These are phyloP conservation scores for Jackrogersella multiformis DNA, from an alignment of 495 filamentous ascomycete species.

Conservation along the genomic window DNA sequence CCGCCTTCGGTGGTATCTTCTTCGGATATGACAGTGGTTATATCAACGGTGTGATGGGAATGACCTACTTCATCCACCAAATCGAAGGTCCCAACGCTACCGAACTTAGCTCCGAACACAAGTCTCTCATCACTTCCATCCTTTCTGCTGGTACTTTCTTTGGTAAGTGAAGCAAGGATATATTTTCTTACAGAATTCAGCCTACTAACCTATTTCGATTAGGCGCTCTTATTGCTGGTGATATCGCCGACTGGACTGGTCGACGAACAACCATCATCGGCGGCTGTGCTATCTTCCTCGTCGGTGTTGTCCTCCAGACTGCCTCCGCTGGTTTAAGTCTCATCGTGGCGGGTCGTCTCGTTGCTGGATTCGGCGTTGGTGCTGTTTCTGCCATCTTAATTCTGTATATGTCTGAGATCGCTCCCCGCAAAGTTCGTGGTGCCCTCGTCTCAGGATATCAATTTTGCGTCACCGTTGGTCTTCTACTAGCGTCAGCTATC, in stretches of 20 bases:
- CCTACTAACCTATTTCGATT: not conserved
- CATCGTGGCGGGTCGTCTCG: constrained; percentile 73
- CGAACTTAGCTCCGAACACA: constrained; percentile 48
- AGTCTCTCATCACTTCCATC: constrained; percentile 76
- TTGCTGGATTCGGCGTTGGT: constrained; percentile 78
- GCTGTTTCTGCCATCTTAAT: constrained; percentile 80
- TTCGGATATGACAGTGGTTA: constrained; percentile 73
- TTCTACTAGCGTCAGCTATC: constrained; percentile 77
- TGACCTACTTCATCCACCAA: constrained; percentile 59
- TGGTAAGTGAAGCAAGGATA: constrained; percentile 43
- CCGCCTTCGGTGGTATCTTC: constrained; percentile 74
- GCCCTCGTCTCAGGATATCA: constrained; percentile 79
- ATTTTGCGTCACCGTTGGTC: constrained; percentile 77
- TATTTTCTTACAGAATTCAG: not conserved
- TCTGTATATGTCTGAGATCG: constrained; percentile 78
- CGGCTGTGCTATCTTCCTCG: constrained; percentile 70
- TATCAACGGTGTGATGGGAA: constrained; percentile 68
- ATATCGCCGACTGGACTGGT: constrained; percentile 73
- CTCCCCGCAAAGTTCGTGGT: constrained; percentile 75
- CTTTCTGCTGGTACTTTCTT: constrained; percentile 81
- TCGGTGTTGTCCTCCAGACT: constrained; percentile 71
- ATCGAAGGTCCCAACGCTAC: constrained; percentile 50
- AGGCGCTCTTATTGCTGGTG: constrained; percentile 73
- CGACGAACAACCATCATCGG: constrained; percentile 73
- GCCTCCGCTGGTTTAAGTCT: constrained; percentile 53